Evolutionary conservation across 306 rosid genomes (phyloP), one percentile per base, ranked within the genome.

Genomic region (Prunus davidiana): DNA sequence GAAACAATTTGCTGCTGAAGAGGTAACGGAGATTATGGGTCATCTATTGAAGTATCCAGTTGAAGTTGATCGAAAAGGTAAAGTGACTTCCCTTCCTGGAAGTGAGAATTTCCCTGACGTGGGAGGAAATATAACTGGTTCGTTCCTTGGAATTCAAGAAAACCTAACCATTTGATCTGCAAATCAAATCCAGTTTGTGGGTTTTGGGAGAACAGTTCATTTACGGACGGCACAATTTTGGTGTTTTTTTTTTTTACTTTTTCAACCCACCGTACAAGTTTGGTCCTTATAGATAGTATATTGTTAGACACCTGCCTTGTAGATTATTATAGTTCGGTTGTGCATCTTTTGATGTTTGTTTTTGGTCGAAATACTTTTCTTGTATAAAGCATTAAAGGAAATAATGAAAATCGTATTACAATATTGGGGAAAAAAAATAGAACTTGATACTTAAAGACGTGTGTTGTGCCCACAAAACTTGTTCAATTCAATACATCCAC

Each of bases 21-120:
- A 92, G 6, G 76, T 82, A 52, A 85, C 97, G 22, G 99, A 95
- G 82, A 88, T 95, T 96, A 80, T 66, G 80, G 96, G 93, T 43
- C 99, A 95, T 84, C 87, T 95, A 4, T 71, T 95, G 50, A 92
- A 91, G 80, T 95, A 95, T 87, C 99, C 99, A 0, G 97, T 95
- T 32, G 96, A 95, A 49, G 92, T 95, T 28, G 90, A 86, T 82
- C 78, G 77, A 41, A 92, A 69, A 74, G 99, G 97, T 47, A 95
- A 88, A 86, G 97, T 95, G 58, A 88, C 62, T 64, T 49, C 99
- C 20, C 86, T 95, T 80, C 90, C 87, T 22, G 98, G 93, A 25
- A 78, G 81, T 32, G 98, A 89, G 82, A 90, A 81, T 73, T 95
- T 95, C 78, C 99, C 99, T 0, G 99, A 95, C 67, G 97, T 87